Evolutionary conservation across 2,329 filamentous ascomycete species (phyloP).

Genomic region (Ceratocystis ficicola): DNA sequence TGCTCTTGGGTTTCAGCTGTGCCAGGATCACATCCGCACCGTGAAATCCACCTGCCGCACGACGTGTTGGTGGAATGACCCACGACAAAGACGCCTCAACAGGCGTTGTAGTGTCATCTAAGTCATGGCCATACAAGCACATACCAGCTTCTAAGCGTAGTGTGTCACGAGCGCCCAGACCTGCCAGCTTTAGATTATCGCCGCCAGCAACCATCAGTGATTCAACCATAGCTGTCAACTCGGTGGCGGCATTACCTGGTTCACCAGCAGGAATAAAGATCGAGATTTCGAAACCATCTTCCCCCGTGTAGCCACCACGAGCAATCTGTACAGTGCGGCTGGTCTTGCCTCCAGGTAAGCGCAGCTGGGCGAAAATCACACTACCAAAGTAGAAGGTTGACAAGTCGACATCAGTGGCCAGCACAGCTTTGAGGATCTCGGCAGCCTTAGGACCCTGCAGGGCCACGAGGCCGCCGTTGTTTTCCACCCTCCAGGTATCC

Average conservation of each 20-base stretch:
- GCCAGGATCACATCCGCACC: constrained; percentile 65
- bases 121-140: constrained; percentile 99
- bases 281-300: constrained; percentile 96
- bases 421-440: constrained; percentile 52
- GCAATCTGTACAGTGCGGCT: constrained; percentile 50
- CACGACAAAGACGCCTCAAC: constrained; percentile 51
- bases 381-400: constrained; percentile 71
- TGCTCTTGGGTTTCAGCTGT: constrained; percentile 61
- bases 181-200: constrained; percentile 60
- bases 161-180: constrained; percentile 81
- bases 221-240: constrained; percentile 45
- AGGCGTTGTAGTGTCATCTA: constrained; percentile 61
- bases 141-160: constrained; percentile 91
- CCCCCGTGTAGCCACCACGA: constrained; percentile 88
- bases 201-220: constrained; percentile 55
- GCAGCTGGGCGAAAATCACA: constrained; percentile 53
- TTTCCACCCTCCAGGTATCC: constrained; percentile 56
- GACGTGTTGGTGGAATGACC: constrained; percentile 73
- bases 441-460: constrained; percentile 75
- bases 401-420: constrained; percentile 47
- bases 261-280: constrained; percentile 43
- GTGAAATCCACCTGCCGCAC: constrained; percentile 60
- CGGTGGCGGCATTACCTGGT: constrained; percentile 45
- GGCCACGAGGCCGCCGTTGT: constrained; percentile 67
- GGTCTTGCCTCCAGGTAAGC: constrained; percentile 40